phyloP scores from a whole-genome alignment of 2,329 filamentous ascomycete genomes.

The Nemania sp. region DNA sequence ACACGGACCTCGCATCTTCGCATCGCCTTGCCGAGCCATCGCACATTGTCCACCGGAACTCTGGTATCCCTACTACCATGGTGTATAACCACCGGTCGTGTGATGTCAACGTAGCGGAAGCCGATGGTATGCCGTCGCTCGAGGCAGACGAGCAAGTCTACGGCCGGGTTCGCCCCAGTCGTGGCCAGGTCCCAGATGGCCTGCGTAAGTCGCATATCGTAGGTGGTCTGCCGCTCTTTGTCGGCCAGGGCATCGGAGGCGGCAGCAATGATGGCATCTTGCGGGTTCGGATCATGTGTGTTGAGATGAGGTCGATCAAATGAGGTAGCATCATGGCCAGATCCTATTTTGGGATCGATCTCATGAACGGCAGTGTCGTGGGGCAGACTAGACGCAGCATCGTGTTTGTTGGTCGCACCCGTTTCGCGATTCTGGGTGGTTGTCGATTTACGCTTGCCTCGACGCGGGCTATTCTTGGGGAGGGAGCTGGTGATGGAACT shows the following conservation, averaged over 20 bases:
- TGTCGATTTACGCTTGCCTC: conserved; percentile 59
- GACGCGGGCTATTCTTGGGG: conserved; percentile 63
- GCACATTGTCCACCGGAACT: conserved; percentile 92
- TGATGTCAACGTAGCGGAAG: conserved; percentile 96
- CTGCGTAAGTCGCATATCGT: conserved; percentile 85
- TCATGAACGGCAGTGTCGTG: conserved; percentile 52
- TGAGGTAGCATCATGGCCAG: conserved; percentile 54
- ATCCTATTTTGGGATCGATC: conserved; percentile 32
- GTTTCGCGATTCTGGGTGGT: conserved; percentile 39
- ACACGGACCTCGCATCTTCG: conserved; percentile 87
- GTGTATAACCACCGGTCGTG: conserved; percentile 86
- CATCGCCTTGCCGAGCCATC: conserved; percentile 95
- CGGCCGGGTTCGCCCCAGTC: conserved; percentile 87
- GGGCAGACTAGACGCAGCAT: conserved; percentile 46
- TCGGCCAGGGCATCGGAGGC: conserved; percentile 66
- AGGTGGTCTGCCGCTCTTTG: conserved; percentile 72
- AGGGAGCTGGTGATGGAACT: conserved; percentile 80
- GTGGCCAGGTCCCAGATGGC: conserved; percentile 95
- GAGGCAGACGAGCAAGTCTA: conserved; percentile 88
- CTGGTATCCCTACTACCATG: conserved; percentile 89
- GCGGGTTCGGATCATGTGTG: conserved; percentile 34
- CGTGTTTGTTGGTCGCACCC: conserved; percentile 42
- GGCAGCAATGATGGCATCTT: conserved; percentile 48
- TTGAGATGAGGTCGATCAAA: conserved; percentile 42
- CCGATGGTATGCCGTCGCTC: conserved; percentile 90